Evolutionary conservation across 495 filamentous ascomycete genomes (phyloP), one percentile per base, ranked within the genome.

Genomic region (Extremus antarcticus): DNA sequence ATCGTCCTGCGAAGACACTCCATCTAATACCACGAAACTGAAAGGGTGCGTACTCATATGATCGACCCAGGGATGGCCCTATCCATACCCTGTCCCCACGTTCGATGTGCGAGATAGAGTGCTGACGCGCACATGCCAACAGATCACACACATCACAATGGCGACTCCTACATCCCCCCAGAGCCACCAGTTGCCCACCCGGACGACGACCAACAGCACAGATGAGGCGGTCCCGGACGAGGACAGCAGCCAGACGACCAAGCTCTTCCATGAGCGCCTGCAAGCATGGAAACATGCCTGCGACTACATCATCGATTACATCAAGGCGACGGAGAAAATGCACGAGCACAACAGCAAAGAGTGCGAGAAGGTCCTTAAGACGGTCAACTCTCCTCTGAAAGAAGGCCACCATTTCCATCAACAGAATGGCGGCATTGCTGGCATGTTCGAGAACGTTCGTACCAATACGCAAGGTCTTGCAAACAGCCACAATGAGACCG

Each of bases 251-350:
- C 80, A 85, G 71, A 85, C 90, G 15, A 73, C 73, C 8, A 66
- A 78, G 51, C 75, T 96, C 22, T 81, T 98, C 50, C 72, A 84
- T 19, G 85, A 97, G 71, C 82, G 92, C 53, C 76, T 97, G 52
- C 82, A 82, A 59, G 94, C 94, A 32, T 98, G 88, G 86, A 98
- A 96, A 65, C 94, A 98, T 67, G 87, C 88, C 57, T 86, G 88
- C 51, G 86, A 73, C 51, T 90, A 95, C 66, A 71, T 98, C 24
- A 90, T 96, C 69, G 86, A 90, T 49, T 98, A 96, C 66, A 78
- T 98, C 57, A 68, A 72, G 39, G 80, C 83, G 11, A 87, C 85
- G 21, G 88, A 94, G 66, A 95, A 89, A 74, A 72, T 87, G 39
- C 80, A 95, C 59, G 87, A 82, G 68, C 77, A 79, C 15, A 82